Conservation (phyloP, 2,329 filamentous ascomycete species). For the Tolypocladium amazonense region DNA sequence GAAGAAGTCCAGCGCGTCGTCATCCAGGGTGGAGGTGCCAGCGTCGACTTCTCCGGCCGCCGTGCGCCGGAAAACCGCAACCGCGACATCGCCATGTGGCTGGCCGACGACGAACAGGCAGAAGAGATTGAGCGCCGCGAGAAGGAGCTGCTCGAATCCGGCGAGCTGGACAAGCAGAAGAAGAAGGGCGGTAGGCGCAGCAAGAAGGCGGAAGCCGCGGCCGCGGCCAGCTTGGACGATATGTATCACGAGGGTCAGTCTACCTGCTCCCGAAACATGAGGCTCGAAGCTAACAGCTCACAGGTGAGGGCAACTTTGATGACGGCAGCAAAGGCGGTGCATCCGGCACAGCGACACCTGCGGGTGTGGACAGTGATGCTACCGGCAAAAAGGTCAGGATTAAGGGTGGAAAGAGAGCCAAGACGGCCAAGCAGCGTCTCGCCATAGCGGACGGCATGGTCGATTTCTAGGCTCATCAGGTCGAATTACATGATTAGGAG, state of each 20-base stretch:
- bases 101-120: slow-evolving; percentile 93
- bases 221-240: slow-evolving; percentile 68
- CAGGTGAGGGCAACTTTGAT: slow-evolving; percentile 95
- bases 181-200: slow-evolving; percentile 49
- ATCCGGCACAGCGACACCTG: slow-evolving; percentile 77
- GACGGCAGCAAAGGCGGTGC: slow-evolving; percentile 58
- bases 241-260: slow-evolving; percentile 97
- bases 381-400: slow-evolving; percentile 46
- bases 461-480: slow-evolving; percentile 11
- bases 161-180: slow-evolving; percentile 54
- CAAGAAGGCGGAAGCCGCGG: slow-evolving; percentile 35
- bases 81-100: slow-evolving; percentile 98
- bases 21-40: slow-evolving; percentile 81
- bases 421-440: slow-evolving; percentile 58
- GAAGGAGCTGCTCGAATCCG: slow-evolving; percentile 70
- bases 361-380: slow-evolving; percentile 36
- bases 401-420: slow-evolving; percentile 47
- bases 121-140: slow-evolving; percentile 90
- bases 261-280: neutral
- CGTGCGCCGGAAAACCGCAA: slow-evolving; percentile 81
- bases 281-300: slow-evolving; percentile 1
- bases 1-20: slow-evolving; percentile 97
- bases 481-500: neutral
- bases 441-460: slow-evolving; percentile 53
- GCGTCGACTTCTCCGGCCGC: slow-evolving; percentile 93